Evolutionary conservation across 441 rosid species (phyloP).

Genomic region (Viola pubescens): DNA sequence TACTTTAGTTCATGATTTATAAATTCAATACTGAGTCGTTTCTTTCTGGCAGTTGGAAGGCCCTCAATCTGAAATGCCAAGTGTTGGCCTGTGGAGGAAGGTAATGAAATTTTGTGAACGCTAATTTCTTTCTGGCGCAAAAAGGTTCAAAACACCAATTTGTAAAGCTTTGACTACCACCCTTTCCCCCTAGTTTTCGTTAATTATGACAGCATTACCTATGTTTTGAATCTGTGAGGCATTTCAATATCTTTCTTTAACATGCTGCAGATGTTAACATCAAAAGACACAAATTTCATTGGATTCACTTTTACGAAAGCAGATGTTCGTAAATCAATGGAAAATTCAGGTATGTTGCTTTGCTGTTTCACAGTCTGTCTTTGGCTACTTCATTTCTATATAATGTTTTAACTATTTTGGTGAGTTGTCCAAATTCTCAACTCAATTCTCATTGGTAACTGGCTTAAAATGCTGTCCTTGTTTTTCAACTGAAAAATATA

Average conservation of each 20-base stretch:
- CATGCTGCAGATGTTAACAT: conserved; percentile 73
- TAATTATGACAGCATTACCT: too few relatives aligned
- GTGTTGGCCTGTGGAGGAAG: conserved; percentile 96
- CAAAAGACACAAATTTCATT: conserved; percentile 82
- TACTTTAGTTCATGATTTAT: too few relatives aligned
- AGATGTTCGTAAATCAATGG: conserved; percentile 63
- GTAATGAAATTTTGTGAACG: conserved; percentile 26
- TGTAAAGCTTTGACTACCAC: not conserved
- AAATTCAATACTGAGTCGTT: conserved; percentile 8
- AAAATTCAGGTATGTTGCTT: conserved; percentile 56
- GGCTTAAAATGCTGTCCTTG: not conserved
- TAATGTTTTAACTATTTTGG: not conserved
- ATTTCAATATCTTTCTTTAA: not conserved
- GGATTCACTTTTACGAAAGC: conserved; percentile 93
- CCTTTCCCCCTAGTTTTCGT: too few relatives aligned
- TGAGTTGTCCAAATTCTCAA: not conserved
- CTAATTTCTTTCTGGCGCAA: not conserved
- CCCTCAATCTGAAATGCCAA: conserved; percentile 50
- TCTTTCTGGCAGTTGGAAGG: conserved; percentile 55
- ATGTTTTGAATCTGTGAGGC: too few relatives aligned
- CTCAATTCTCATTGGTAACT: not conserved
- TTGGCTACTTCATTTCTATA: not conserved
- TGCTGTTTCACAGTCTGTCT: conserved; percentile 8
- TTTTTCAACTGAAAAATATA: not conserved
- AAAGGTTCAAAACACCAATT: not conserved